These are phyloP conservation scores for Cichorium intybus DNA, from an alignment of 140 eudicot species.

Conservation along the genomic window DNA sequence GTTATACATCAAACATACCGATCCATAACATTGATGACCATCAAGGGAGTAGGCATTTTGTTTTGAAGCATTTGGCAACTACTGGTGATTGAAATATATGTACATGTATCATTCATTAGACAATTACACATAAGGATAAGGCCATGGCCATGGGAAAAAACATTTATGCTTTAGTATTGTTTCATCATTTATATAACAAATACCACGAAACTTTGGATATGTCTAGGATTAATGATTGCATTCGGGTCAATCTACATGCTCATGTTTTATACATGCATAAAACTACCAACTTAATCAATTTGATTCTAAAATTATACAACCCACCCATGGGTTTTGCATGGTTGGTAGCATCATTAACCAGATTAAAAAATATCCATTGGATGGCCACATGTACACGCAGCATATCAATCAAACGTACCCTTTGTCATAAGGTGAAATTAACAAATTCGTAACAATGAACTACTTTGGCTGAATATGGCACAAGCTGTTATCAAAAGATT, in stretches of 20 bases:
- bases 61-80: conserved; percentile 7
- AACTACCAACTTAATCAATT: too few species aligned
- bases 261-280: too few species aligned
- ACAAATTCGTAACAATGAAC: conserved; percentile 17
- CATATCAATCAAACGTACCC: neutral
- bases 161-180: neutral
- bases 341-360: too few species aligned
- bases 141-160: neutral
- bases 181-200: neutral
- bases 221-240: neutral
- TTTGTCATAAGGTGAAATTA: neutral
- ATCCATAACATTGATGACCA: conserved; percentile 9
- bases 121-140: conserved; percentile 1
- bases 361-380: too few species aligned
- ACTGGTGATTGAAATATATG: conserved; percentile 19
- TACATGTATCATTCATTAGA: conserved; percentile 20
- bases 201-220: neutral
- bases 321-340: too few species aligned
- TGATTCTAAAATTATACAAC: too few species aligned
- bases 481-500: conserved; percentile 11
- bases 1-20: neutral
- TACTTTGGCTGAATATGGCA: conserved; percentile 18
- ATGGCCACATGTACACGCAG: too few species aligned
- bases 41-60: neutral
- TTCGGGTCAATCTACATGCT: too few species aligned